Percentiles rank a stretch among this genome's conserved stretches.
Evolutionary conservation across 805 yeast genomes (phyloP).

Genomic region (Nakazawaea pomicola): DNA sequence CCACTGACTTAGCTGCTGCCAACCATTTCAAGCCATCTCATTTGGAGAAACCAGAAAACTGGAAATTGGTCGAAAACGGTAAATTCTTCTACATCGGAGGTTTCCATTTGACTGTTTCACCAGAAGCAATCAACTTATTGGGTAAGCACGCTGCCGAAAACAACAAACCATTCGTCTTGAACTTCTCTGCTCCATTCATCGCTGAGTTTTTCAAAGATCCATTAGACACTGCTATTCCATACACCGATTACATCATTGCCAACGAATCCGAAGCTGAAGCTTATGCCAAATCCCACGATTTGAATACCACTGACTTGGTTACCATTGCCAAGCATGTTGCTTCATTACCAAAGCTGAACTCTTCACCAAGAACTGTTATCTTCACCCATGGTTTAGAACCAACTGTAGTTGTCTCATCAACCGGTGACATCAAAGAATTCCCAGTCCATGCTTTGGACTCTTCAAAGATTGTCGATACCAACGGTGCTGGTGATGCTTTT

Average conservation of each 20-base stretch:
- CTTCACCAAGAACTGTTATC: constrained; percentile 76
- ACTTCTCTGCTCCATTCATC: constrained; percentile 95
- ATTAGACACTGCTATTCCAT: constrained; percentile 72
- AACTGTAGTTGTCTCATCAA: constrained; percentile 66
- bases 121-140: constrained; percentile 83
- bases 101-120: constrained; percentile 97
- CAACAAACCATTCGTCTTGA: constrained; percentile 74
- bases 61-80: constrained; percentile 80
- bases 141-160: constrained; percentile 89
- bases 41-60: constrained; percentile 82
- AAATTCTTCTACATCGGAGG: constrained; percentile 92
- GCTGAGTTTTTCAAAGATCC: constrained; percentile 94
- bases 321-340: constrained; percentile 84
- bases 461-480: constrained; percentile 78
- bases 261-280: constrained; percentile 97
- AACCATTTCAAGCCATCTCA: constrained; percentile 91
- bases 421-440: constrained; percentile 34
- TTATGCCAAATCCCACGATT: constrained; percentile 80
- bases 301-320: constrained; percentile 53
- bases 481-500: constrained; percentile 99
- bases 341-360: constrained; percentile 68
- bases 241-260: constrained; percentile 88
- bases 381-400: constrained; percentile 96
- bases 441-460: constrained; percentile 70
- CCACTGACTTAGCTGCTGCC: constrained; percentile 96